A percentile compares a stretch with the other conserved stretches of the same genome.
These are phyloP conservation scores for Eucalyptus melliodora DNA, from an alignment of 345 rosid genomes.

Conservation along the genomic window DNA sequence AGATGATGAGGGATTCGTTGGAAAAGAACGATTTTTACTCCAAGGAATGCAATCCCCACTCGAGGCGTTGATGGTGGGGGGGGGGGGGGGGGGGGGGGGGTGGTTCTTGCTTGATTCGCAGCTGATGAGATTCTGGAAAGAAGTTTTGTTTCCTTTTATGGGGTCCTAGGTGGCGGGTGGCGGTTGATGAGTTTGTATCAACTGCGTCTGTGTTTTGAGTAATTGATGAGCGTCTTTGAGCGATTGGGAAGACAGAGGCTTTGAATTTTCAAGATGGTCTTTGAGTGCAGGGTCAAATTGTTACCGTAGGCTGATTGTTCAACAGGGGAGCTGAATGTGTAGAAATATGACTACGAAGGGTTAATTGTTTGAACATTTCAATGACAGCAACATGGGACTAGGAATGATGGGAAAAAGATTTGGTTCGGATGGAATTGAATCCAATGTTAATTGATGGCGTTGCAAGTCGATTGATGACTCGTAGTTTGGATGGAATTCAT, in stretches of 20 bases:
- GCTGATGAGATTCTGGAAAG: not conserved
- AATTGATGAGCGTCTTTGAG: not conserved
- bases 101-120: not conserved
- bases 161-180: not conserved
- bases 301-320: not conserved
- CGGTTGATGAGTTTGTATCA: not conserved
- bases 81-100: no score
- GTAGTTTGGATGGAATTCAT: not conserved
- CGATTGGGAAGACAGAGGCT: not conserved
- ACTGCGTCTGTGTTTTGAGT: not conserved
- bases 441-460: not conserved
- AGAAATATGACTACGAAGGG: not conserved
- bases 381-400: not conserved
- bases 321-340: not conserved
- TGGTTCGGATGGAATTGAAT: not conserved
- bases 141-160: not conserved
- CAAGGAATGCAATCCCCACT: slow-evolving; percentile 37
- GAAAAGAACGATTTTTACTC: slow-evolving; percentile 43
- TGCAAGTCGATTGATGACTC: not conserved
- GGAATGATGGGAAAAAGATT: not conserved
- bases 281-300: not conserved
- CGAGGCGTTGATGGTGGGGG: not conserved
- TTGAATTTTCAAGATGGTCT: not conserved
- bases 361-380: not conserved
- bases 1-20: slow-evolving; percentile 28